Percentiles rank a stretch among this genome's conserved stretches.
Evolutionary conservation across 495 filamentous ascomycete genomes (phyloP).

Genomic region (Podospora didyma): DNA sequence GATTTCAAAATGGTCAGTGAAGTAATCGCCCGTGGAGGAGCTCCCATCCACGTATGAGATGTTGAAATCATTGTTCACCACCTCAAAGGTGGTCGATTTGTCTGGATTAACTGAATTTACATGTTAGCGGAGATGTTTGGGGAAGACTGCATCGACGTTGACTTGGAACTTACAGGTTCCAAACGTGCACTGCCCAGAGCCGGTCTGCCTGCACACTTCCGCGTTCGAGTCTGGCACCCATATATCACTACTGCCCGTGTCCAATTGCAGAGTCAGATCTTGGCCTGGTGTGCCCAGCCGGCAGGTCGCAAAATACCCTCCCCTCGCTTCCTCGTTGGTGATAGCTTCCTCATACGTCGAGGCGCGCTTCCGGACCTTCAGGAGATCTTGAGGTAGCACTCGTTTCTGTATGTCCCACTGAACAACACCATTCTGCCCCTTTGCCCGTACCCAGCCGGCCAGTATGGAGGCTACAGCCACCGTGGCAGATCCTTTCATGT

Average conservation of each 20-base stretch:
- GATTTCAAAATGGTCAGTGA: slow-evolving; percentile 70
- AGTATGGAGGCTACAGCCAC: slow-evolving; percentile 29
- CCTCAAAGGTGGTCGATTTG: slow-evolving; percentile 64
- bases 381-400: slow-evolving; percentile 9
- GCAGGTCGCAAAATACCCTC: slow-evolving; percentile 67
- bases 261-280: slow-evolving; percentile 62
- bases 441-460: slow-evolving; percentile 24
- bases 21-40: slow-evolving; percentile 74
- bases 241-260: slow-evolving; percentile 86
- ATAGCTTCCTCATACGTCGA: slow-evolving; percentile 35
- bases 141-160: background rate
- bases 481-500: slow-evolving; percentile 23
- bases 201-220: slow-evolving; percentile 46
- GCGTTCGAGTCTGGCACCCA: slow-evolving; percentile 71
- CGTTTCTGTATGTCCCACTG: slow-evolving; percentile 39
- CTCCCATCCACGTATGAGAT: slow-evolving; percentile 86
- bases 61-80: slow-evolving; percentile 68
- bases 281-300: slow-evolving; percentile 69
- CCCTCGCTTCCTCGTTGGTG: slow-evolving; percentile 38
- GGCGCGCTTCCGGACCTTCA: slow-evolving; percentile 28
- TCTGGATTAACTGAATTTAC: slow-evolving; percentile 52
- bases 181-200: slow-evolving; percentile 35
- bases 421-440: slow-evolving; percentile 28
- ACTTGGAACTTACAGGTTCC: slow-evolving; percentile 42
- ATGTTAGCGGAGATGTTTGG: slow-evolving; percentile 7